Percentiles rank a stretch among this genome's conserved stretches.
Conservation (phyloP, 192 early-diverging fungal genomes). For the Podila clonocystis region DNA sequence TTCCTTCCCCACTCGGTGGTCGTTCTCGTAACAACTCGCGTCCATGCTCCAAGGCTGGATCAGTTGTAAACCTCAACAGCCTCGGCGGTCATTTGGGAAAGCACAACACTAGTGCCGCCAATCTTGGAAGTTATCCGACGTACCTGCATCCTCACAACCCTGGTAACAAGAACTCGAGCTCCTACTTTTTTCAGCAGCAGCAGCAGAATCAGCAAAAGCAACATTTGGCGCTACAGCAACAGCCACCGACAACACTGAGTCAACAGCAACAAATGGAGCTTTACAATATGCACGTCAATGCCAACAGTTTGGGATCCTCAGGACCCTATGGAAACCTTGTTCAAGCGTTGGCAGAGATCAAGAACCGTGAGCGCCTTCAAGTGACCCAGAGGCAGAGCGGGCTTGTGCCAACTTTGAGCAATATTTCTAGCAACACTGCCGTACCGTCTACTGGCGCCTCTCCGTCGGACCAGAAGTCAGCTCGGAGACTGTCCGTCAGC, state of each 20-base stretch:
- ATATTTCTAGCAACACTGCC: neutral
- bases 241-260: constrained; percentile 11
- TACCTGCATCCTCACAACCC: neutral
- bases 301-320: constrained; percentile 41
- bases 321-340: constrained; percentile 40
- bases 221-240: constrained; percentile 17
- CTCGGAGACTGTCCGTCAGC: constrained; percentile 16
- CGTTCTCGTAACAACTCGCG: constrained; percentile 15
- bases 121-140: constrained; percentile 8
- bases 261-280: constrained; percentile 36
- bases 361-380: constrained; percentile 14
- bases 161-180: neutral
- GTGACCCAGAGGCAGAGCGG: neutral
- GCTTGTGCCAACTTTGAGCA: neutral
- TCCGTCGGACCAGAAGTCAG: neutral
- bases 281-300: constrained; percentile 42
- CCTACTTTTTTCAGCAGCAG: constrained; percentile 6
- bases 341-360: constrained; percentile 33
- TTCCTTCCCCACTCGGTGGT: constrained; percentile 24
- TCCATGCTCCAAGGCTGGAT: constrained; percentile 8
- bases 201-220: constrained; percentile 2
- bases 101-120: constrained; percentile 2
- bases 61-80: constrained; percentile 8
- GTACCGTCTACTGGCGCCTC: neutral
- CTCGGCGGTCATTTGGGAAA: neutral